Evolutionary conservation across 805 yeast species (phyloP).

Genomic region (Candida insectorum): DNA sequence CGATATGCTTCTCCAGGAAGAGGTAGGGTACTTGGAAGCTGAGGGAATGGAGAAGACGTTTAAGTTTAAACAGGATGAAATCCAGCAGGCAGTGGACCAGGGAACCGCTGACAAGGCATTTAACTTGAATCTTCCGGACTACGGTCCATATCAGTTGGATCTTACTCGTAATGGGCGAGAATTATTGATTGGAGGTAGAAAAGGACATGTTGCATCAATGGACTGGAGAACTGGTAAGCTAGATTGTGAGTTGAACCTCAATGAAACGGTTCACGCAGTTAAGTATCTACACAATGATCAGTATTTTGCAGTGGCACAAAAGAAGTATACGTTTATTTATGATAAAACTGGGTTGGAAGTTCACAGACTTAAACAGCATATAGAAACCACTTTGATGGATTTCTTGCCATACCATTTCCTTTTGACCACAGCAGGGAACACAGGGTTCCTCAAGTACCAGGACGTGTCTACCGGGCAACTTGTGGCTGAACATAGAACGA

Average conservation of each 20-base stretch:
- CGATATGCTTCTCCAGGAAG: constrained; percentile 80
- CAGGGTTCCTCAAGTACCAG: constrained; percentile 87
- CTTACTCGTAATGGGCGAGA: constrained; percentile 87
- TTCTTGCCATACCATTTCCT: constrained; percentile 91
- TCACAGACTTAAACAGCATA: constrained; percentile 86
- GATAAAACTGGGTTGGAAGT: constrained; percentile 89
- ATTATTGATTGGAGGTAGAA: constrained; percentile 77
- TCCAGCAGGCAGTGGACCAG: constrained; percentile 70
- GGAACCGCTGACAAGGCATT: constrained; percentile 73
- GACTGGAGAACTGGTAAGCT: constrained; percentile 90
- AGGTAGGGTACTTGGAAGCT: constrained; percentile 83
- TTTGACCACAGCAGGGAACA: constrained; percentile 81
- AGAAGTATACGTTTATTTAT: constrained; percentile 87
- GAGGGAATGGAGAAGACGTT: constrained; percentile 94
- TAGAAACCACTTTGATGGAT: constrained; percentile 78
- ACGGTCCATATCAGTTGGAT: constrained; percentile 83
- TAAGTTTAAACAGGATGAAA: constrained; percentile 79
- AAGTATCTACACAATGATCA: constrained; percentile 90
- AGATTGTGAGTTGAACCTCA: constrained; percentile 76
- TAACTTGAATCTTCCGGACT: constrained; percentile 66
- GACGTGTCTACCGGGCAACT: constrained; percentile 91
- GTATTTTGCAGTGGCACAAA: constrained; percentile 95
- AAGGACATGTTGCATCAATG: constrained; percentile 94
- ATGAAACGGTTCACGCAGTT: constrained; percentile 89
- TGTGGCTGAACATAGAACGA: constrained; percentile 81